Evolutionary conservation across 768 basidiomycete species (phyloP), one percentile per base, ranked within the genome.

Genomic region (Tylopilus cervinicoccineus): DNA sequence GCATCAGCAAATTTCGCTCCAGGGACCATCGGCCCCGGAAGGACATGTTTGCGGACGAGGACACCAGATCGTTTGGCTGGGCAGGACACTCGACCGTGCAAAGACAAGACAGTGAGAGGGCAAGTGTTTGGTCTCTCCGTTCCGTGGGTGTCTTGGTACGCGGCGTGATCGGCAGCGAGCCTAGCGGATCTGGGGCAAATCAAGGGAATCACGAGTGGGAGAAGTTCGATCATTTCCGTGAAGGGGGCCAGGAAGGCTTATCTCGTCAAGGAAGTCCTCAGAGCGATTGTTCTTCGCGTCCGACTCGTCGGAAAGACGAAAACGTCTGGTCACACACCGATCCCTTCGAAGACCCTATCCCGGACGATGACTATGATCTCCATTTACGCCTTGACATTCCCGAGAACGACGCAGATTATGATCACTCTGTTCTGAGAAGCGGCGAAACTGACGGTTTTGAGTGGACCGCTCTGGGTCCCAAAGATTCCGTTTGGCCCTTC

Each of bases 1-100:
- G 65, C 27, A 37, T 66, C 48, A 45, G 32, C 20, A 63, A 45
- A 43, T 43, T 39, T 47, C 45, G 42, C 11, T 47, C 44, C 14
- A 31, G 6, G 9, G n/a, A 44, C 16, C 45, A 6, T 24, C 58
- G 46, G 9, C 66, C 64, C 45, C 74, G 87, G 26, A 74, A 76
- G 26, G 86, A 90, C 60, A 88, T 90, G 78, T 76, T 89, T 28
- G 85, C 80, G 4, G 86, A 91, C 46, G 88, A 89, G 64, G 88
- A 89, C 56, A 72, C 75, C 2, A 71, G 74, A 9, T 75, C 79
- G 14, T 80, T 85, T 34, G 57, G 56, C 12, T 38, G 47, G 52
- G 45, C 32, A 32, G 51, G 53, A 28, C 37, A 48, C 33, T 47
- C 54, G 65, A 24, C 38, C n/a, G 16, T 53, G 51, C 47, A 64